Conservation (phyloP, 345 rosid genomes). For the Iberis pinnata region DNA sequence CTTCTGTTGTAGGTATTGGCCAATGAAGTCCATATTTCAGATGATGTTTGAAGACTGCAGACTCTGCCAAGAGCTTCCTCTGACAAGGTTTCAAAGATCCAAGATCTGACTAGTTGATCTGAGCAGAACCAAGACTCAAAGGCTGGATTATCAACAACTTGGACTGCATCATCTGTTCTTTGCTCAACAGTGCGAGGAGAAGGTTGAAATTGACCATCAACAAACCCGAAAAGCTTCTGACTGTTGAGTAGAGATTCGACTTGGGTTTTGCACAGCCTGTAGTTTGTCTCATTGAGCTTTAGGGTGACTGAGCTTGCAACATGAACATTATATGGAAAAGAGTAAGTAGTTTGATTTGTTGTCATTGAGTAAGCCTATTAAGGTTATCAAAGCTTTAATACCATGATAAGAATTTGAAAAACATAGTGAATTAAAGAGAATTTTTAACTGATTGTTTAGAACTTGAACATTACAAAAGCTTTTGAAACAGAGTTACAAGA, state of each 20-base stretch:
- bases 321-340: not conserved
- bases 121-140: not conserved
- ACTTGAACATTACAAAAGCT: no score
- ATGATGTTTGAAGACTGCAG: rapidly evolving
- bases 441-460: no score
- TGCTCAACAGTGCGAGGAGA: not conserved
- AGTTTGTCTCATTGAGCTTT: not conserved
- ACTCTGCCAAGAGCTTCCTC: not conserved
- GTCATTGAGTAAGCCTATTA: not conserved
- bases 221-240: not conserved
- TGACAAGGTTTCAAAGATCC: not conserved
- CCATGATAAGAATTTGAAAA: not conserved
- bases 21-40: not conserved
- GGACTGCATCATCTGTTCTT: no score
- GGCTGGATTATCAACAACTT: not conserved
- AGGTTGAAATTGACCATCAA: not conserved
- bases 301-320: not conserved
- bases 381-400: not conserved
- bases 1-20: not conserved
- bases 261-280: not conserved
- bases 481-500: no score
- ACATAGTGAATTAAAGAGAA: no score
- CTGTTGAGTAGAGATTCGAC: not conserved
- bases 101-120: not conserved
- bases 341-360: not conserved